Evolutionary conservation across 2,329 filamentous ascomycete species (phyloP), one percentile per base, ranked within the genome.

Genomic region (Arthrobotrys iridis): DNA sequence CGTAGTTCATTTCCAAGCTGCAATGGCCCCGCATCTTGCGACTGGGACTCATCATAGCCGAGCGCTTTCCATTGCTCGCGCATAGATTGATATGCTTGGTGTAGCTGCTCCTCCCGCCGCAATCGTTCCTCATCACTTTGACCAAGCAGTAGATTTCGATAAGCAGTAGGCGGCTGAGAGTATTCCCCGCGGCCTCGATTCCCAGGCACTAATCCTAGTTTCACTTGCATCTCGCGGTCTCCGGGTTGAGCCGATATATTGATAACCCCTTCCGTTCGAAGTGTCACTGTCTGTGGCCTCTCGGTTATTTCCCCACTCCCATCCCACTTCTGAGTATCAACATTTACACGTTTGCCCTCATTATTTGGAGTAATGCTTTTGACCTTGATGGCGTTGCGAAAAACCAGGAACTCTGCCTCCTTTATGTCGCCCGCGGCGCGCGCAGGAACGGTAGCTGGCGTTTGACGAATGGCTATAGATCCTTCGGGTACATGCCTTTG

Each of bases 401-500:
- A 20, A 33, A 70, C 33, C 3, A 45, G 18, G 28, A 28, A 70
- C 4, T 62, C 24, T 8, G 5, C 35, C 18, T 18, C 20, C 30
- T 62, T 13, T 10, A 20, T 33, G 10, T 13, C 22, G 0, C 15
- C 2, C 43, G 18, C n/a, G n/a, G n/a, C n/a, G n/a, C n/a, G n/a
- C n/a, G n/a, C n/a, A n/a, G n/a, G n/a, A n/a, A n/a, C n/a, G n/a
- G n/a, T n/a, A 11, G 0, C 1, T 5, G 30, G 13, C 4, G 11
- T 13, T 13, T 35, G 13, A 13, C 65, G 22, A 5, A 70, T 24
- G 5, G 65, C 65, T 1, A 62, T 26, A n/a, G 26, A 15, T 7
- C 65, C 65, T 55, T 60, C 22, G 2, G 65, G 65, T 3, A 70
- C 50, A 20, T 45, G 40, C 20, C 48, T 43, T 1, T 60, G n/a